phyloP scores from a whole-genome alignment of 768 basidiomycete genomes.

The Clitopilus hobsonii region DNA sequence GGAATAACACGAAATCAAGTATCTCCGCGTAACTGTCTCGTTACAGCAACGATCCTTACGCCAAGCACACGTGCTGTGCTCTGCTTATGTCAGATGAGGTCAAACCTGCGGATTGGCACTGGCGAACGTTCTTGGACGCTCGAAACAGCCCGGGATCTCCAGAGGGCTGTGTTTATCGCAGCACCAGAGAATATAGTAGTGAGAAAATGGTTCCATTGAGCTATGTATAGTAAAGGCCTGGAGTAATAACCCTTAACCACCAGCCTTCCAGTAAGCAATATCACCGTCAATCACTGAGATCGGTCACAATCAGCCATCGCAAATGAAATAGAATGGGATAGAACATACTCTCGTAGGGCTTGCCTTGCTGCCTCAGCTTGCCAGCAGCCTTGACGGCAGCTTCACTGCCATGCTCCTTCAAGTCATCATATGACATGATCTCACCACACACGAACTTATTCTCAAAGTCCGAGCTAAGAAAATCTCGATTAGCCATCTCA shows the following conservation, averaged over 20 bases:
- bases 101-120: neutral
- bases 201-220: neutral
- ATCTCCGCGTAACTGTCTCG: neutral
- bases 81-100: neutral
- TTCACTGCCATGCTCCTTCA: slow-evolving; percentile 91
- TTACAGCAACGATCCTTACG: neutral
- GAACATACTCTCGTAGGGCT: slow-evolving; percentile 87
- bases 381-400: slow-evolving; percentile 90
- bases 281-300: slow-evolving; percentile 77
- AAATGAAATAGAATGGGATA: neutral
- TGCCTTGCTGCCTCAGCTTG: slow-evolving; percentile 93
- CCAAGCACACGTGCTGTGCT: neutral
- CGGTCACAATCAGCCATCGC: slow-evolving; percentile 4
- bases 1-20: neutral
- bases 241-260: slow-evolving; percentile 30
- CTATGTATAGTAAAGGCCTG: neutral
- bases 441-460: slow-evolving; percentile 98
- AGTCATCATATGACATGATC: slow-evolving; percentile 89
- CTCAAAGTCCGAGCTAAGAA: slow-evolving; percentile 84
- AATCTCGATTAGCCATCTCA: neutral
- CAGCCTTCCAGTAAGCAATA: slow-evolving; percentile 90
- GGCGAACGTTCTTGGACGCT: too few species aligned
- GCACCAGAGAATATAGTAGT: neutral
- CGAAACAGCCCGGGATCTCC: too few species aligned
- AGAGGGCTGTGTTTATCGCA: neutral